phyloP scores from a whole-genome alignment of 2,329 filamentous ascomycete species.

The Ophiostoma quercus region DNA sequence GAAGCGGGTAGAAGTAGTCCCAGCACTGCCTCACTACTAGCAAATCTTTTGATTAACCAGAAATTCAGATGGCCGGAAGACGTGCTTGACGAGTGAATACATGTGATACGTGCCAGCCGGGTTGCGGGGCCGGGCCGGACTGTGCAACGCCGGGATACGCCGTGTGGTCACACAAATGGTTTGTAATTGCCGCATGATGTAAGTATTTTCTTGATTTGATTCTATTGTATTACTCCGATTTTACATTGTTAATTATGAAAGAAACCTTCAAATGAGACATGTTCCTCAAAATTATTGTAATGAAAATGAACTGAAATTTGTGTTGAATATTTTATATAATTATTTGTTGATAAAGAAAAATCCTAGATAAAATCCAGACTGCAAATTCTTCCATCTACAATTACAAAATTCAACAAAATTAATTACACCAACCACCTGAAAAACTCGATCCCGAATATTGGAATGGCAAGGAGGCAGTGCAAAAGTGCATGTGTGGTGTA shows the following conservation, averaged over 20 bases:
- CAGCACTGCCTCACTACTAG: neutral
- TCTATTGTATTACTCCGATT: too few species aligned
- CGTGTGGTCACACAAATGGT: neutral
- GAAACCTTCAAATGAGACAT: too few species aligned
- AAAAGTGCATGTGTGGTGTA: neutral
- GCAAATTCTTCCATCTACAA: too few species aligned
- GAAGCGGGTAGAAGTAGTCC: neutral
- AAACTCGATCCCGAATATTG: neutral
- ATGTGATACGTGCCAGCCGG: neutral
- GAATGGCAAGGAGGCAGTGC: neutral
- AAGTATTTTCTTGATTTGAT: too few species aligned
- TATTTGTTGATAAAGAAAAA: too few species aligned
- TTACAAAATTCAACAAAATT: neutral
- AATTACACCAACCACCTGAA: neutral
- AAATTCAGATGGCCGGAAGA: neutral
- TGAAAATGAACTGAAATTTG: too few species aligned
- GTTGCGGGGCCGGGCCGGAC: neutral
- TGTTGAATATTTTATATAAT: too few species aligned
- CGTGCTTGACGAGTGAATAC: neutral
- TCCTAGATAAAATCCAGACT: too few species aligned
- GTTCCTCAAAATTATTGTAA: too few species aligned
- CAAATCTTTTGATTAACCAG: neutral
- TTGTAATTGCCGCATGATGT: neutral
- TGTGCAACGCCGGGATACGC: neutral
- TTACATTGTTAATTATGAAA: too few species aligned